phyloP scores from a whole-genome alignment of 2,329 filamentous ascomycete species.

The Fusarium devonianum region DNA sequence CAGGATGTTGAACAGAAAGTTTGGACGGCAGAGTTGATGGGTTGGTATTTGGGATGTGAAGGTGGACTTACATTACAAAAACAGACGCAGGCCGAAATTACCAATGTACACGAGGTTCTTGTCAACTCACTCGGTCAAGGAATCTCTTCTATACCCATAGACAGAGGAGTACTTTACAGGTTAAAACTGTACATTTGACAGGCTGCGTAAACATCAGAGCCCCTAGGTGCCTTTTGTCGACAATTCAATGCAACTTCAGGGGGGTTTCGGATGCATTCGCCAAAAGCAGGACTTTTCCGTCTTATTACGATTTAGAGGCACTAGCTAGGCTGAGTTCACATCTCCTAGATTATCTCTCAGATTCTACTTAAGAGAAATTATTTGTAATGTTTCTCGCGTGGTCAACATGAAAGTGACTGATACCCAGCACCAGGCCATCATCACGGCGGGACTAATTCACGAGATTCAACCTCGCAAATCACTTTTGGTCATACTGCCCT shows the following conservation, averaged over 20 bases:
- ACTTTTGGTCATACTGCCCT: background rate
- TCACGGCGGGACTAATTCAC: background rate
- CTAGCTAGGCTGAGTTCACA: background rate
- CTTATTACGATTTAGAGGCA: background rate
- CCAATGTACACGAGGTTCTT: background rate
- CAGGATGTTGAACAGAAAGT: constrained; percentile 13
- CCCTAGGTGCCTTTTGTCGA: no score
- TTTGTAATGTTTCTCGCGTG: background rate
- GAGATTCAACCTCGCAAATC: background rate
- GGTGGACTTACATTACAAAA: background rate
- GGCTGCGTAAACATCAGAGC: no score
- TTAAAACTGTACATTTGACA: no score
- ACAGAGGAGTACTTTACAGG: no score
- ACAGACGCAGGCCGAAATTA: background rate
- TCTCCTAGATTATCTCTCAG: no score
- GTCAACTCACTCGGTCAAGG: background rate
- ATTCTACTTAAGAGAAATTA: background rate
- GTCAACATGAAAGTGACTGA: background rate
- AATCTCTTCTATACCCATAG: background rate
- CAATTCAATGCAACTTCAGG: background rate
- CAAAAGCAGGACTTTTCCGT: background rate
- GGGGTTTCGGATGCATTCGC: background rate
- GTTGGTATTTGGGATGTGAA: background rate
- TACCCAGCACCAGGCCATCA: background rate
- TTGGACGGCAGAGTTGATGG: constrained; percentile 5